Base-by-base conservation (phyloP, 768 basidiomycete genomes). In the Tricholomella constricta region DNA sequence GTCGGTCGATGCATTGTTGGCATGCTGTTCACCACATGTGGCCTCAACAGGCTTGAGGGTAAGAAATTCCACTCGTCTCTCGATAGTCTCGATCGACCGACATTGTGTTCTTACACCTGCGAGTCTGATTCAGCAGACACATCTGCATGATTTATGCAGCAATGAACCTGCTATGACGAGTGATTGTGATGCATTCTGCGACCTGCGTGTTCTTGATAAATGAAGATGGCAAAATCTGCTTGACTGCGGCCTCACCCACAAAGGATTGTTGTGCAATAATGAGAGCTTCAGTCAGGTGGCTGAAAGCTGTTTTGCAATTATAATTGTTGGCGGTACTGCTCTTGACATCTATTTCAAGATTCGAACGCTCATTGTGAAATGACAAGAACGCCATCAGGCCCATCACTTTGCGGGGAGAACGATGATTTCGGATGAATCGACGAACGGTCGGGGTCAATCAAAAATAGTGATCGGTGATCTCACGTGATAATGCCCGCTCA, bases 1-100 rank as follows among this genome's bases (percentile, higher is more conserved):
- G 67, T 10, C 66, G 74, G 55, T 55, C 66, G 36, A 78, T 64
- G 12, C 62, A 49, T 51, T 81, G 78, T 25, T 76, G 77, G 65
- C 85, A 87, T 26, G 66, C 65, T 66, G 81, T 86, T 66, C 85
- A 87, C 86, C 85, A 87, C 6, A 72, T 68, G 56, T 82, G 66
- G 1, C 65, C 60, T n/a, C n/a, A n/a, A 51, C 85, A 87, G 15
- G 65, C 64, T 0, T 78, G 61, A 3, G 82, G 83, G 54, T 86
- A 87, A 10, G 68, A 62, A 31, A 87, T 65, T 20, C 74, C 71
- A 27, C 66, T 64, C 12, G 63, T 62, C 2, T 69, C 69, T 10
- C 68, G 62, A 52, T 78, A 74, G 49, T 84, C 81, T 23, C 77
- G 75, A 58, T 82, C 83, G 12, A 87, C 78, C 47, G 75, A 77